These are phyloP conservation scores for Candida patagonica DNA, from an alignment of 805 yeast species.

Conservation along the genomic window DNA sequence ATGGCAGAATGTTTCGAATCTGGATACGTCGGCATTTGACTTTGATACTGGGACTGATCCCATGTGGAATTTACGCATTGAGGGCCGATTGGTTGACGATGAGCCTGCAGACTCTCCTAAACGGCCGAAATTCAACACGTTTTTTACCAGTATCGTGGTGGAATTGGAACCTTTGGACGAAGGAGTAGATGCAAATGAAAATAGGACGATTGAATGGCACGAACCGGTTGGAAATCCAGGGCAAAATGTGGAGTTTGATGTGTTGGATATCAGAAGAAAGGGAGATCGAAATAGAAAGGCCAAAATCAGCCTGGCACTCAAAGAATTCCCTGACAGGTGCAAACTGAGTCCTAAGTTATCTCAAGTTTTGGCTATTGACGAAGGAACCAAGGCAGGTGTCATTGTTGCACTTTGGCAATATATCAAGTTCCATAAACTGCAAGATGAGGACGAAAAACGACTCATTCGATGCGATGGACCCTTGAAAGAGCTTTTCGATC, in stretches of 20 bases:
- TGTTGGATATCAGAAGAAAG: conserved; percentile 73
- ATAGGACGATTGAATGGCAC: conserved; percentile 79
- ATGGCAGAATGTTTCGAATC: conserved; percentile 54
- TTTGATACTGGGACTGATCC: conserved; percentile 25
- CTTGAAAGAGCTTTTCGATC: conserved; percentile 37
- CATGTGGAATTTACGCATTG: conserved; percentile 82
- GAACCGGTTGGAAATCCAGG: conserved; percentile 38
- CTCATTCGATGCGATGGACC: conserved; percentile 42
- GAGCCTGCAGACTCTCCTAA: conserved; percentile 36
- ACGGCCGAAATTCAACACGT: conserved; percentile 63
- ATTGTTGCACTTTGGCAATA: conserved; percentile 76
- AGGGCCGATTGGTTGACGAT: conserved; percentile 66
- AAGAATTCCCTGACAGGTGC: conserved; percentile 60
- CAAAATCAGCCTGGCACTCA: conserved; percentile 71
- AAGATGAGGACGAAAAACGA: conserved; percentile 47
- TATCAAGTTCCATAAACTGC: conserved; percentile 53
- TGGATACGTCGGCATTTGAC: conserved; percentile 25
- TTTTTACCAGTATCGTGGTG: conserved; percentile 74
- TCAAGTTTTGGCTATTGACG: conserved; percentile 61
- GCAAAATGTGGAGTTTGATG: conserved; percentile 60
- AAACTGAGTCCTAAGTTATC: conserved; percentile 59
- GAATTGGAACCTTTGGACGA: conserved; percentile 42
- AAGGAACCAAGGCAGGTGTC: conserved; percentile 79
- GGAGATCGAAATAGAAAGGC: conserved; percentile 61
- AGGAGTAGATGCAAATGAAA: conserved; percentile 20